Evolutionary conservation across 2,329 filamentous ascomycete species (phyloP), one percentile per base, ranked within the genome.

Genomic region (Diaporthe ilicicola): DNA sequence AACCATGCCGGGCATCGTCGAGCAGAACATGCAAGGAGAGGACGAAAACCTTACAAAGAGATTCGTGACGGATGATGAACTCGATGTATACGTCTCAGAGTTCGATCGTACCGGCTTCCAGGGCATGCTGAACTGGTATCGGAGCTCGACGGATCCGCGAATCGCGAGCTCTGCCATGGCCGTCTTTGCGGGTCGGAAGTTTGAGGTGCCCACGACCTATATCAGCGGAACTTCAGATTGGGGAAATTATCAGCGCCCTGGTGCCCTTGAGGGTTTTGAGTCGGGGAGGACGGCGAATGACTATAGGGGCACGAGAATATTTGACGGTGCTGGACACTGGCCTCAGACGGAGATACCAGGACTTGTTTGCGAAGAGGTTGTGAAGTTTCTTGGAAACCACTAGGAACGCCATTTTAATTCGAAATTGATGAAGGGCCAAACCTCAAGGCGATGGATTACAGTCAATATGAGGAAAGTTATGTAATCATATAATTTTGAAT

Each of bases 261-360:
- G 89, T 0, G 89, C 86, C 0, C 77, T 93, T 5, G 89, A 92
- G 76, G 84, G 77, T 24, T 78, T 82, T 15, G 72, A 83, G 34
- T 87, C 90, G 78, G 82, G 81, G 7, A 79, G 83, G 9, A 82
- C 82, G 0, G 91, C 89, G 73, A 81, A 79, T 32, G 84, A 86
- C 70, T 91, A 89, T 76, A 82, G 82, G 62, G 87, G 88, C 0
- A 78, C 82, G 42, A 85, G 77, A 62, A 80, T 90, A 22, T 81
- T 93, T 15, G 85, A 90, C 19, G 85, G 85, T 0, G 90, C 90
- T 5, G 91, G 91, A 0, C 91, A 93, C 81, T 93, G 91, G 91
- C 86, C 91, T 44, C 90, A 91, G 65, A 67, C 39, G 2, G 69
- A 70, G 24, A 59, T 51, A 4, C 44, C 61, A 4, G 42, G 27